Percentiles rank a stretch among this genome's conserved stretches.
phyloP scores from a whole-genome alignment of 148 eudicot genomes.

The Heliosperma pusillum region DNA sequence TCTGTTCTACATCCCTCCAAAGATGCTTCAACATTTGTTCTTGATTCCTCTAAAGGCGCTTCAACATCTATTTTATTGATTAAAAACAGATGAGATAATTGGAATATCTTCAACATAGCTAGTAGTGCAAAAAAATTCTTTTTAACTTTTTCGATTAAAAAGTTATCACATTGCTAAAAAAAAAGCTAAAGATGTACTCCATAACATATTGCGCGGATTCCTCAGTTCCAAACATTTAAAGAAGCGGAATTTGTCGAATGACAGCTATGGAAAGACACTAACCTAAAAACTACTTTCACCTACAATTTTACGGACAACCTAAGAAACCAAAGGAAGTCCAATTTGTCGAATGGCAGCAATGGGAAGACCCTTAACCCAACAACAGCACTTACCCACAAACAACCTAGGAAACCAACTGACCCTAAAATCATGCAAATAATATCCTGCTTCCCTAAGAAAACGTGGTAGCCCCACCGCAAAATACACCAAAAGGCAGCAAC shows the following conservation, averaged over 20 bases:
- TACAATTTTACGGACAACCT: neutral
- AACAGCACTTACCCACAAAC: neutral
- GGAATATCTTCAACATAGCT: neutral
- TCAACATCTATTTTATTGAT: slow-evolving; percentile 14
- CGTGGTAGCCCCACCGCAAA: neutral
- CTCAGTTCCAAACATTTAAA: neutral
- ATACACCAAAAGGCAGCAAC: too few relatives aligned
- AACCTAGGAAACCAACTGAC: too few relatives aligned
- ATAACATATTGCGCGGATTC: too few relatives aligned
- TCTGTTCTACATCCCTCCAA: too few relatives aligned
- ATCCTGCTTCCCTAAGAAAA: neutral
- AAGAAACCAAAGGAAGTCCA: neutral
- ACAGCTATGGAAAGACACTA: neutral
- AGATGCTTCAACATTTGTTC: too few relatives aligned
- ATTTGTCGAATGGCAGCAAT: neutral
- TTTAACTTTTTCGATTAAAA: too few relatives aligned
- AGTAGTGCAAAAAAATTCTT: too few relatives aligned
- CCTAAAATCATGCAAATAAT: too few relatives aligned
- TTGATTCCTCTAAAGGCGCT: slow-evolving; percentile 36
- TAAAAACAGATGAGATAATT: slow-evolving; percentile 15
- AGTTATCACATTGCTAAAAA: too few relatives aligned
- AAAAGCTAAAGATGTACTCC: too few relatives aligned
- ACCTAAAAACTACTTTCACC: neutral
- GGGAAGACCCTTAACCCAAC: neutral
- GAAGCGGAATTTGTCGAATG: neutral